These are phyloP conservation scores for Durio zibethinus DNA, from an alignment of 345 rosid species.

Conservation along the genomic window DNA sequence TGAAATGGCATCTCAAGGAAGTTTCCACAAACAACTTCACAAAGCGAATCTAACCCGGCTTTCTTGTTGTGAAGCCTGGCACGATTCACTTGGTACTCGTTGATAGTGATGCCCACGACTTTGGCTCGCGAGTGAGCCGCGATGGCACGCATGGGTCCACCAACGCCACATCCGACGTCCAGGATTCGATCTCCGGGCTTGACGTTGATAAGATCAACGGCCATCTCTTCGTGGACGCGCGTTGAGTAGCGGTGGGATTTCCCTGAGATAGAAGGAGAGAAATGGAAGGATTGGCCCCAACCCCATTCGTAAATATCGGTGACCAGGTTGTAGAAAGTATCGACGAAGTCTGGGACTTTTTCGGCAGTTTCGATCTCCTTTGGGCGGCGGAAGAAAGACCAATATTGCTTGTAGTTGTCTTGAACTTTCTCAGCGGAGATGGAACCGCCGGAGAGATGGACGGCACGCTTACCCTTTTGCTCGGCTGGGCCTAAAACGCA, in stretches of 20 bases:
- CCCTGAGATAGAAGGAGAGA: conserved; percentile 77
- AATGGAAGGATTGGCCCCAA: conserved; percentile 98
- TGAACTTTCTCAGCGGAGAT: conserved; percentile 78
- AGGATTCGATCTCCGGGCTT: conserved; percentile 56
- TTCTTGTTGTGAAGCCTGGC: conserved; percentile 85
- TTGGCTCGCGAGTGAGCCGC: conserved; percentile 82
- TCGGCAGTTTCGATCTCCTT: conserved; percentile 80
- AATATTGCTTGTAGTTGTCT: conserved; percentile 74
- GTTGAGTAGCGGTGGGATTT: conserved; percentile 84
- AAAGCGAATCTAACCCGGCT: conserved; percentile 69
- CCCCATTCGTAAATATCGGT: conserved; percentile 99
- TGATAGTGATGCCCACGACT: conserved; percentile 90
- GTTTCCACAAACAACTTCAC: conserved; percentile 88
- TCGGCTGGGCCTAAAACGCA: conserved; percentile 90
- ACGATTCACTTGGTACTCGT: conserved; percentile 90
- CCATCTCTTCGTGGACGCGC: conserved; percentile 83
- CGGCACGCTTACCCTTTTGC: conserved; percentile 66
- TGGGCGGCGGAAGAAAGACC: conserved; percentile 86
- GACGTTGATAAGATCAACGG: conserved; percentile 70
- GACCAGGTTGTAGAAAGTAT: conserved; percentile 87
- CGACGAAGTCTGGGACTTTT: conserved; percentile 85
- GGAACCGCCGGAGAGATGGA: conserved; percentile 86
- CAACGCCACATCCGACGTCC: conserved; percentile 94
- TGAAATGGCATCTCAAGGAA: conserved; percentile 89
- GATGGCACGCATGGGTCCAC: conserved; percentile 99